A percentile compares a stretch with the other conserved stretches of the same genome.
phyloP scores from a whole-genome alignment of 345 rosid species.

The Salix arbutifolia region DNA sequence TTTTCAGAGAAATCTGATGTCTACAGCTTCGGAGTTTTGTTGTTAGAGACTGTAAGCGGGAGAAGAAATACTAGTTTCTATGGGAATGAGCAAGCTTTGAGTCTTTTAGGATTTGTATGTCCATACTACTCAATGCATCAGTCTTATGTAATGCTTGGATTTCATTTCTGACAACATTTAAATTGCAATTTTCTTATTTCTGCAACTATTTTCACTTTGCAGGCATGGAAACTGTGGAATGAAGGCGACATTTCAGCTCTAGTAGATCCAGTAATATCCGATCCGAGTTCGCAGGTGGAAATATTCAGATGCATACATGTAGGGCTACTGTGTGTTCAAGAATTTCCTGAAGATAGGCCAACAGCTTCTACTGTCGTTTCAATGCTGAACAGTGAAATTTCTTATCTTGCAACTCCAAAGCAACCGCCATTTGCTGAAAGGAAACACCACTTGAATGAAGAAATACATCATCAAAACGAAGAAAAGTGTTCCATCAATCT shows the following conservation, averaged over 20 bases:
- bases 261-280: neutral
- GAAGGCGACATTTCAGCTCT: neutral
- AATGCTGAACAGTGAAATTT: slow-evolving; percentile 10
- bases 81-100: neutral
- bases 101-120: slow-evolving; percentile 16
- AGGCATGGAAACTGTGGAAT: slow-evolving; percentile 18
- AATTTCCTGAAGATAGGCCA: slow-evolving; percentile 12
- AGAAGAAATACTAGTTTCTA: slow-evolving; percentile 3
- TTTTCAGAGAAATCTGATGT: slow-evolving; percentile 21
- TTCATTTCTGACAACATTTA: neutral
- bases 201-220: neutral
- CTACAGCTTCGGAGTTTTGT: slow-evolving; percentile 13
- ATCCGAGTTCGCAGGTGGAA: neutral
- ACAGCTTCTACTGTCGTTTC: neutral
- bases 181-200: neutral
- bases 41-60: slow-evolving; percentile 15
- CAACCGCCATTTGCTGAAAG: slow-evolving; percentile 4
- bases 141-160: too few relatives aligned
- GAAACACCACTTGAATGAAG: neutral
- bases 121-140: neutral
- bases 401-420: slow-evolving; percentile 10
- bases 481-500: slow-evolving; percentile 6
- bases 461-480: neutral
- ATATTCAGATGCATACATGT: slow-evolving; percentile 11
- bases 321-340: slow-evolving; percentile 12